Conservation (phyloP, 768 basidiomycete genomes). For the Lactarius vividus region DNA sequence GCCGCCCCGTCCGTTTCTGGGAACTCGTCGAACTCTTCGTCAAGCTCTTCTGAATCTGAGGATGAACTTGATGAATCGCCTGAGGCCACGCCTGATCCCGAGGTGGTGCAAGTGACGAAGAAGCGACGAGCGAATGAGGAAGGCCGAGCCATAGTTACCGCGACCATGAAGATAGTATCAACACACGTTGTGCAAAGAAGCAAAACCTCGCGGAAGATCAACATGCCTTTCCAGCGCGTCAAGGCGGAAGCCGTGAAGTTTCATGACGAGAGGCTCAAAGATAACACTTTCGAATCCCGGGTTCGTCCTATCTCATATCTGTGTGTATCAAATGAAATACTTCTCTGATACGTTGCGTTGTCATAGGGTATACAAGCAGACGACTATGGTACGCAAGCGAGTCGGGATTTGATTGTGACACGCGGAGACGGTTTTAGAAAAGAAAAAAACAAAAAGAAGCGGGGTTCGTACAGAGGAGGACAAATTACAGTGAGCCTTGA, state of each 20-base stretch:
- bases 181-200: conserved; percentile 31
- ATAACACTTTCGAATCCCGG: conserved; percentile 82
- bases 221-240: conserved; percentile 78
- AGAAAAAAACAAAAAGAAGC: conserved; percentile 99
- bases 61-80: conserved; percentile 20
- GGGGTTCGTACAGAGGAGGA: conserved; percentile 90
- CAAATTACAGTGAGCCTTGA: conserved; percentile 73
- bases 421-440: conserved; percentile 95
- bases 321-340: conserved; percentile 10
- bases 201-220: conserved; percentile 40
- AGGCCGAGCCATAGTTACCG: conserved; percentile 15
- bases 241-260: conserved; percentile 58
- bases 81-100: background rate
- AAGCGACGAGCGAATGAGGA: conserved; percentile 24
- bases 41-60: conserved; percentile 25
- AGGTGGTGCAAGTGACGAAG: conserved; percentile 10
- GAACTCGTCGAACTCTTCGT: conserved; percentile 26
- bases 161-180: conserved; percentile 3
- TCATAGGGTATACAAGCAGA: conserved; percentile 56
- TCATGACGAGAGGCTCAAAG: conserved; percentile 47
- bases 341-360: conserved; percentile 20
- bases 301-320: conserved; percentile 40
- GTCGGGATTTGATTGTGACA: conserved; percentile 86
- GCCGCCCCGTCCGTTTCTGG: conserved; percentile 1
- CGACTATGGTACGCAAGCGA: conserved; percentile 88